These are phyloP conservation scores for Didymella glomerata DNA, from an alignment of 2,329 filamentous ascomycete genomes.

Conservation along the genomic window DNA sequence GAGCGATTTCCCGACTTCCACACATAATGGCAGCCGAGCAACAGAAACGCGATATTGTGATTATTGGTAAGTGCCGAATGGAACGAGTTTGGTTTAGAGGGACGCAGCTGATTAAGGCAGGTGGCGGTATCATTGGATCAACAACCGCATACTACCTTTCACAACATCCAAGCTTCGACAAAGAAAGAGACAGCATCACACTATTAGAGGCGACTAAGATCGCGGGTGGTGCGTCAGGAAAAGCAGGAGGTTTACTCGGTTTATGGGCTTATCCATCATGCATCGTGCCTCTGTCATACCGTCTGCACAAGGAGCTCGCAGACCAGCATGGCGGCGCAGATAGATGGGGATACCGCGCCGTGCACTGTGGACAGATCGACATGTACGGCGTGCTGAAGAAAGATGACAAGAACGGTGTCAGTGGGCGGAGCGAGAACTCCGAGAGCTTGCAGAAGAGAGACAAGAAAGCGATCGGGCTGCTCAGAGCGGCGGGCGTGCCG, in stretches of 20 bases:
- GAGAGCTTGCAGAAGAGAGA: slow-evolving; percentile 66
- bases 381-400: slow-evolving; percentile 55
- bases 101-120: slow-evolving; percentile 54
- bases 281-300: slow-evolving; percentile 86
- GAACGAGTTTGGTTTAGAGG: not conserved
- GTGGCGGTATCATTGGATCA: slow-evolving; percentile 91
- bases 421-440: slow-evolving; percentile 31
- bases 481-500: slow-evolving; percentile 71
- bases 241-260: slow-evolving; percentile 89
- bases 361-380: slow-evolving; percentile 76
- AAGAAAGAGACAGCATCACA: slow-evolving; percentile 77
- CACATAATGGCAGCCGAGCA: slow-evolving; percentile 40
- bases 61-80: slow-evolving; percentile 38
- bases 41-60: slow-evolving; percentile 46
- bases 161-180: slow-evolving; percentile 82
- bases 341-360: slow-evolving; percentile 84
- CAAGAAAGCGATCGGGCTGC: slow-evolving; percentile 58
- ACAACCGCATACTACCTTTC: slow-evolving; percentile 92
- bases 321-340: slow-evolving; percentile 79
- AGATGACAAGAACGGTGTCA: slow-evolving; percentile 24
- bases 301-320: slow-evolving; percentile 83
- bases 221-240: slow-evolving; percentile 91
- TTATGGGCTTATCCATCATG: slow-evolving; percentile 89
- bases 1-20: slow-evolving; percentile 23
- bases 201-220: slow-evolving; percentile 86